Base-by-base conservation (phyloP, 305 asterid genomes). In the Fraxinus greggii region DNA sequence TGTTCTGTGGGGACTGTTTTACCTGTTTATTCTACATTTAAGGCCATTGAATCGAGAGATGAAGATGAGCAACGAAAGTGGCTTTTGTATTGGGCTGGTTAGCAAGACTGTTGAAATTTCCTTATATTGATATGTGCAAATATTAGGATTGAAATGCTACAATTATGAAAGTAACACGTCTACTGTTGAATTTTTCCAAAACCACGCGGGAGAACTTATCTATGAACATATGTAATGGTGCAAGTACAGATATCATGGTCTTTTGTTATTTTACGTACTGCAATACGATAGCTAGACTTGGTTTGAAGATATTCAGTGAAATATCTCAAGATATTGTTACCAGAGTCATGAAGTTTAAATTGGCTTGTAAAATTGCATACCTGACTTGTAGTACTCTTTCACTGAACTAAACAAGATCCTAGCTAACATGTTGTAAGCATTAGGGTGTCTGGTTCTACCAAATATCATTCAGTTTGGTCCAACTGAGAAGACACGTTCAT, bases 31-130 rank as follows among this genome's bases (percentile, higher is more conserved):
- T 91, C 97, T 56, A 93, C 99, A 24, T 95, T 92, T 90, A 95
- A 92, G 89, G 97, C 99, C 77, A 92, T 95, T 75, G 98, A 95
- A 89, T 48, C 90, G 32, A 89, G 85, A 76, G 87, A 89, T 84
- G 86, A 85, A 83, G 89, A 88, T 38, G 95, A 92, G 75, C 92
- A 92, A 80, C 92, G 86, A 28, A 95, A 93, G 81, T 93, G 97
- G 98, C 97, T 95, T 82, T 6, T 90, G 32, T 95, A 95, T 77
- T 95, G 98, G 98, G 97, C 98, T 83, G 98, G 98, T 95, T 83
- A 80, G 92, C 85, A 61, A 59, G 76, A 77, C 79, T 76, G 59
- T 72, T 61, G 24, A 13, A 40, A 38, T 63, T 81, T 26, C 40
- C 76, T 48, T 23, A 38, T 28, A n/a, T n/a, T n/a, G 29, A 36